Base-by-base conservation (phyloP, 208 protist species). In the Wallacemonas collosoma region DNA sequence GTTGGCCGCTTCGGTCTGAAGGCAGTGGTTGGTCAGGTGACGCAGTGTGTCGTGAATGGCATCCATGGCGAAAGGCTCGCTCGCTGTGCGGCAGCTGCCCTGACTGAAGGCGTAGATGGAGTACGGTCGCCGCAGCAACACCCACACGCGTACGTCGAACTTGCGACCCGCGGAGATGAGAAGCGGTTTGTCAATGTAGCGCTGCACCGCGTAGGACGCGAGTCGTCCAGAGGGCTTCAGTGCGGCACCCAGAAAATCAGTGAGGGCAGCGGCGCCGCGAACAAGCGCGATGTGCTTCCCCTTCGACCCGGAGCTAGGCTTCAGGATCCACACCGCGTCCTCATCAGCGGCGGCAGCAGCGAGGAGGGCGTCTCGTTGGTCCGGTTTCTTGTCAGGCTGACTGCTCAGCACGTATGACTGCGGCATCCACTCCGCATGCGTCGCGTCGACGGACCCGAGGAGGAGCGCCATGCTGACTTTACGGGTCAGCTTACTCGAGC, bases 11-110 rank as follows among this genome's bases (percentile, higher is more conserved):
- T 56, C 56, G n/a, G 82, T 77, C 63, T 96, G 91, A 35, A 97
- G 75, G 68, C 92, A 97, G 77, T 98, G 94, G 70, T 98, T 98
- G 8, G 94, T 98, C 15, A 98, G 71, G 79, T 98, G 94, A 0
- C 78, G 75, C 11, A 80, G 51, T 9, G 58, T 55, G 68, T 95
- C 82, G 45, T 61, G 48, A 44, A 87, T 77, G 57, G 92, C 71
- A 9, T 73, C 68, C 54, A 79, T 11, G 60, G 91, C 73, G 71
- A 90, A 97, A 55, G 78, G 57, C 53, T 61, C 79, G 53, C 87
- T 91, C 14, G 88, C 81, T 6, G 88, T 95, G 35, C 94, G 91
- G 72, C 92, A 95, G 74, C 89, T 93, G 4, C 85, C 91, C 45
- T 97, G 85, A 1, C 87, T 75, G 73, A 94, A 97, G 58, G 85